These are phyloP conservation scores for Knoxdaviesia capensis DNA, from an alignment of 2,329 filamentous ascomycete genomes.

Conservation along the genomic window DNA sequence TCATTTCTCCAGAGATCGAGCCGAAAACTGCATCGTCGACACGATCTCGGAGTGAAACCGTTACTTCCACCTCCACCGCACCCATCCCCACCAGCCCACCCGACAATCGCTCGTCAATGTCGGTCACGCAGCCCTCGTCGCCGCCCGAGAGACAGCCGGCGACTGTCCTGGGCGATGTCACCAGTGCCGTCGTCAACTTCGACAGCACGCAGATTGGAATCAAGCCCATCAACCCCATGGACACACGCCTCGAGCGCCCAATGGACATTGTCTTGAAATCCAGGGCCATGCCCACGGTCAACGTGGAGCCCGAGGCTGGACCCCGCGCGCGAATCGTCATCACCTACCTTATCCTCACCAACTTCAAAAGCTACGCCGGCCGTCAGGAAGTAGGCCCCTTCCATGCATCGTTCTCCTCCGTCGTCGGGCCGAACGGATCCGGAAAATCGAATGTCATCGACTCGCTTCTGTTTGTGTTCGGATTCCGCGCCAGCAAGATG, in stretches of 20 bases:
- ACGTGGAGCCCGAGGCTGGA: constrained; percentile 47
- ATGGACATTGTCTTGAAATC: constrained; percentile 90
- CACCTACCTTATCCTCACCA: constrained; percentile 75
- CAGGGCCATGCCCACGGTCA: constrained; percentile 43
- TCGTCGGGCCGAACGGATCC: constrained; percentile 93
- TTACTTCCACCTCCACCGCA: no score
- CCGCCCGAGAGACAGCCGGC: constrained; percentile 16
- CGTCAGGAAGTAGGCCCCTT: constrained; percentile 91
- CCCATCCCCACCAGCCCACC: no score
- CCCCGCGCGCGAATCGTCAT: constrained; percentile 83
- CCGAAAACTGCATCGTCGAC: constrained; percentile 12
- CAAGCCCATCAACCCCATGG: constrained; percentile 56
- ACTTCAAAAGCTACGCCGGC: constrained; percentile 98
- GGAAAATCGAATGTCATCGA: constrained; percentile 99
- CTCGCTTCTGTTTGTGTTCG: constrained; percentile 94
- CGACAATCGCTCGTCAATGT: no score
- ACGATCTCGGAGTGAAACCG: no score
- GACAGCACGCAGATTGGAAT: constrained; percentile 10
- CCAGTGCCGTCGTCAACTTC: constrained; percentile 39
- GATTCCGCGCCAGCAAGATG: constrained; percentile 98
- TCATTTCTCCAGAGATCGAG: constrained; percentile 10
- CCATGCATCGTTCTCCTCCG: constrained; percentile 90
- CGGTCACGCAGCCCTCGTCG: no score
- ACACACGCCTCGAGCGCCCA: constrained; percentile 64
- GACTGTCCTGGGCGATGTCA: constrained; percentile 48